Conservation (phyloP, 2,329 filamentous ascomycete species). For the Fusarium coicis region DNA sequence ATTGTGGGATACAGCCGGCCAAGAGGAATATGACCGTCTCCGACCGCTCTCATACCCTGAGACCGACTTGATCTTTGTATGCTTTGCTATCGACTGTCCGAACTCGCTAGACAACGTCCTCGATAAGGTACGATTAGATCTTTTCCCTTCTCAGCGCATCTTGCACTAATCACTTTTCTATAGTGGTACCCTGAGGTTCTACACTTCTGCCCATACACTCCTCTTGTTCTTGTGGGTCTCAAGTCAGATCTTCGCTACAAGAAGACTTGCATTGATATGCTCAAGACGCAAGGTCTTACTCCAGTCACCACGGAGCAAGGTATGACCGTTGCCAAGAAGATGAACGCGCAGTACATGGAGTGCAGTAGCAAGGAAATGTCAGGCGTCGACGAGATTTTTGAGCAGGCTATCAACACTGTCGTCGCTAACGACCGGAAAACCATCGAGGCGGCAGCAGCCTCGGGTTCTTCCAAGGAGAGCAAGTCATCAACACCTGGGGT, state of each 20-base stretch:
- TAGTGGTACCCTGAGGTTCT: slow-evolving; percentile 99
- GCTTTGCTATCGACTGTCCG: slow-evolving; percentile 98
- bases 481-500: slow-evolving; percentile 56
- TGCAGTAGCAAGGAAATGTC: slow-evolving; percentile 98
- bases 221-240: slow-evolving; percentile 92
- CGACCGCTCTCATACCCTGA: slow-evolving; percentile 97
- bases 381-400: slow-evolving; percentile 96
- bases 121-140: slow-evolving; percentile 79
- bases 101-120: slow-evolving; percentile 98
- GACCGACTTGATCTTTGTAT: slow-evolving; percentile 97
- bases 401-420: slow-evolving; percentile 88
- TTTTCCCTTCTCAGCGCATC: neutral
- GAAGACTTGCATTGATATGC: slow-evolving; percentile 96
- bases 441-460: slow-evolving; percentile 59
- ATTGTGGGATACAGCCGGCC: slow-evolving; percentile 97
- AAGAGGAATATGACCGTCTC: slow-evolving; percentile 98
- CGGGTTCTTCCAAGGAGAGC: slow-evolving; percentile 52
- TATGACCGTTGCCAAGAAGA: slow-evolving; percentile 86
- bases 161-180: slow-evolving; percentile 5
- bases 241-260: slow-evolving; percentile 97
- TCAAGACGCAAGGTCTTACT: slow-evolving; percentile 96
- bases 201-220: slow-evolving; percentile 98
- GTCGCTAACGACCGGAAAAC: slow-evolving; percentile 82
- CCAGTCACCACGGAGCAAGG: slow-evolving; percentile 94
- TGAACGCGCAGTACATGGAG: slow-evolving; percentile 96